phyloP scores from a whole-genome alignment of 192 early-diverging fungal genomes.

The Entomortierella parvispora region DNA sequence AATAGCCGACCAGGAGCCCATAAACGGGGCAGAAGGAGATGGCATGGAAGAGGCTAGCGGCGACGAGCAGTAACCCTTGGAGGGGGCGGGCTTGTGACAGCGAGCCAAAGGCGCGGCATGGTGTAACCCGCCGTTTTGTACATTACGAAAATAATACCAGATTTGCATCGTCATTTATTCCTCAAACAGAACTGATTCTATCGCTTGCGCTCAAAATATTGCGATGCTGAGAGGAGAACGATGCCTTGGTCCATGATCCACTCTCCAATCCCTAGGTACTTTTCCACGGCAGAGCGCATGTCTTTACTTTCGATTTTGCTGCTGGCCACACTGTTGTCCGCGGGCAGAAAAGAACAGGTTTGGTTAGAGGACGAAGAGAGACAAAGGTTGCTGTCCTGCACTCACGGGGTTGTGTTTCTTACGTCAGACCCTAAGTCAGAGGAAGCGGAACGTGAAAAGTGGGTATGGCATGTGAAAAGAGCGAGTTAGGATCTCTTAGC shows the following conservation, averaged over 20 bases:
- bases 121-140: no score
- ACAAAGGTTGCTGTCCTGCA: not conserved
- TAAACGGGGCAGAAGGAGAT: no score
- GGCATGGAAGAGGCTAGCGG: no score
- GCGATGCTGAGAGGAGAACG: constrained; percentile 47
- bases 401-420: not conserved
- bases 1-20: no score
- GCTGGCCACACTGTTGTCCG: constrained; percentile 46
- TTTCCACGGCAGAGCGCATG: constrained; percentile 53
- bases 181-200: not conserved
- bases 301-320: constrained; percentile 60
- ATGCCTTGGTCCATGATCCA: constrained; percentile 59
- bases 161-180: not conserved
- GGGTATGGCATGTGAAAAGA: constrained; percentile 20
- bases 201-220: constrained; percentile 58
- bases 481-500: not conserved
- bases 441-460: not conserved
- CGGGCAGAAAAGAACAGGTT: not conserved
- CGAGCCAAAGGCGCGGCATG: no score
- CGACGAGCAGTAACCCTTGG: no score
- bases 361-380: not conserved
- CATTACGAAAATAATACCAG: no score
- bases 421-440: constrained; percentile 39
- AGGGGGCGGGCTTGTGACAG: no score
- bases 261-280: constrained; percentile 62